Conservation (phyloP, 441 rosid species). For the Jatropha podagrica region DNA sequence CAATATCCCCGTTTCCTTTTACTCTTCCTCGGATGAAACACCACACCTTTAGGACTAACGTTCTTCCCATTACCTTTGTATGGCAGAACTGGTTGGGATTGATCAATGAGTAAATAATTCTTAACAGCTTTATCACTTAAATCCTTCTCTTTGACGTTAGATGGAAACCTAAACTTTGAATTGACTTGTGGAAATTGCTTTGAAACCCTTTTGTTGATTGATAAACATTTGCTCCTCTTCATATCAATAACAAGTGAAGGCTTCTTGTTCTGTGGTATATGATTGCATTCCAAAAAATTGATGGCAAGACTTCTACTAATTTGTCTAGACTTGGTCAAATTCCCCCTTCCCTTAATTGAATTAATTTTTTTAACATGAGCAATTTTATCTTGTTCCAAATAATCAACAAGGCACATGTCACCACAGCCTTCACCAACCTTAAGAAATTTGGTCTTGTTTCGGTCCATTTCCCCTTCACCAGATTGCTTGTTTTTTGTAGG, state of each 20-base stretch:
- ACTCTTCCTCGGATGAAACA: constrained; percentile 35
- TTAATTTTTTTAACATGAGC: not conserved
- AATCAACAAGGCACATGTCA: constrained; percentile 13
- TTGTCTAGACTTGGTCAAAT: constrained; percentile 13
- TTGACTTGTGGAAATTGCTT: constrained; percentile 14
- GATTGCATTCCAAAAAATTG: not conserved
- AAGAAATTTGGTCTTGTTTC: constrained; percentile 12
- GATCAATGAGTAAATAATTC: not conserved
- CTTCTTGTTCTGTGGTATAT: constrained; percentile 11
- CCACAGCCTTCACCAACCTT: not conserved
- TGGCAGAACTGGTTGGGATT: not conserved
- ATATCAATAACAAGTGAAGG: constrained; percentile 17
- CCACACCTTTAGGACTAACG: constrained; percentile 30
- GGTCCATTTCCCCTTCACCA: constrained; percentile 14
- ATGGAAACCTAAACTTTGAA: constrained; percentile 16
- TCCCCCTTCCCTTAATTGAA: not conserved
- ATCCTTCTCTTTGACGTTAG: constrained; percentile 10
- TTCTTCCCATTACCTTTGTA: constrained; percentile 13
- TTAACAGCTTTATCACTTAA: not conserved
- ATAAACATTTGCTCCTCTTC: constrained; percentile 24
- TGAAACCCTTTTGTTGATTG: not conserved
- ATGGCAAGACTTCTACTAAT: constrained; percentile 1
- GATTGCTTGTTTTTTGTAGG: constrained; percentile 18
- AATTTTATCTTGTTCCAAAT: constrained; percentile 17
- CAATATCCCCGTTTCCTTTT: constrained; percentile 30